Percentiles rank a stretch among this genome's conserved stretches.
Evolutionary conservation across 1,139 yeast genomes (phyloP).

Genomic region (Hyphopichia burtonii): DNA sequence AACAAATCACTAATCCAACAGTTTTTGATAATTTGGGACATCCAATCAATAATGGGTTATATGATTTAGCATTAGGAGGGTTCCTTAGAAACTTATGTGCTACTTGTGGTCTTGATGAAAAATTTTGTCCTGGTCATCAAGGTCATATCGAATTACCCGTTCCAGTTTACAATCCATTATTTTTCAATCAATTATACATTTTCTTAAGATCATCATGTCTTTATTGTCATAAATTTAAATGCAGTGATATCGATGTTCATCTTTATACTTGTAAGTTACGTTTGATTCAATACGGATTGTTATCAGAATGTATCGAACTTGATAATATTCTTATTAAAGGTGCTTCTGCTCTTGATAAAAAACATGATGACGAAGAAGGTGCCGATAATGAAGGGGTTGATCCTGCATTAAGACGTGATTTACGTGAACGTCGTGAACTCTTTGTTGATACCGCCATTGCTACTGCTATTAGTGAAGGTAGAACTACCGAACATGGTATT

Average conservation of each 20-base stretch:
- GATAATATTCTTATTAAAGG: constrained; percentile 55
- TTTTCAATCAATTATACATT: constrained; percentile 86
- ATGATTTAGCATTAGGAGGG: constrained; percentile 93
- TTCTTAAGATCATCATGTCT: constrained; percentile 84
- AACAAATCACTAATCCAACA: constrained; percentile 92
- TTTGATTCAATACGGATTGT: constrained; percentile 83
- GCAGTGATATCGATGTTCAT: constrained; percentile 68
- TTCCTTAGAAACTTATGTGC: constrained; percentile 84
- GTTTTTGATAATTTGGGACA: constrained; percentile 96
- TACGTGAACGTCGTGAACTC: constrained; percentile 60
- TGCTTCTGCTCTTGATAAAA: constrained; percentile 16
- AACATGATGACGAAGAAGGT: constrained; percentile 29
- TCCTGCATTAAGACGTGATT: constrained; percentile 42
- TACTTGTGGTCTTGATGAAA: constrained; percentile 94
- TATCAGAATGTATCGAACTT: constrained; percentile 72
- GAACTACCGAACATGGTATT: constrained; percentile 64
- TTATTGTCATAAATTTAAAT: constrained; percentile 83
- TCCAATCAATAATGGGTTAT: constrained; percentile 90
- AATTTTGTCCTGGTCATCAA: constrained; percentile 96
- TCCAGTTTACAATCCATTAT: constrained; percentile 92
- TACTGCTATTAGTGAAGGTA: constrained; percentile 76
- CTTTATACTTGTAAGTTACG: constrained; percentile 74
- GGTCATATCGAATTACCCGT: constrained; percentile 97
- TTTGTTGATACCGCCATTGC: constrained; percentile 72
- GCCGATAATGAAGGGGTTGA: constrained; percentile 19